Evolutionary conservation across 192 early-diverging fungal genomes (phyloP).

Genomic region (Mycoemilia scoparia): DNA sequence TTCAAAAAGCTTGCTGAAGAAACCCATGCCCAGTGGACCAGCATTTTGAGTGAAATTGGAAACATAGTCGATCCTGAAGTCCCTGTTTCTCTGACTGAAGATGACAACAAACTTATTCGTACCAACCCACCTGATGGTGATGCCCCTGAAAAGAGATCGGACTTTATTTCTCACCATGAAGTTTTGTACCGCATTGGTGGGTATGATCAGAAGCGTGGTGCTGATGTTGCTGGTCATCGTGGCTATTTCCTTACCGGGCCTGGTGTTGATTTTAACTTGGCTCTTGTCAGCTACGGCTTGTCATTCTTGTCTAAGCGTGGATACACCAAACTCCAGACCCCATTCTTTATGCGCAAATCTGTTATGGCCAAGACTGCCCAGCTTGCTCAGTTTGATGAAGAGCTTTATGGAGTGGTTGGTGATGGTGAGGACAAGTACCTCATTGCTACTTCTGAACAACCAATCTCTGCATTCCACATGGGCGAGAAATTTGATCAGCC

Average conservation of each 20-base stretch:
- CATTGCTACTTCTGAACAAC: conserved; percentile 97
- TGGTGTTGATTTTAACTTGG: conserved; percentile 93
- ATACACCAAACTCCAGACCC: conserved; percentile 90
- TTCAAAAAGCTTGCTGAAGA: conserved; percentile 36
- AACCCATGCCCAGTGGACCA: conserved; percentile 58
- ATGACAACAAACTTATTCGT: conserved; percentile 49
- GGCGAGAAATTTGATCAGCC: conserved; percentile 91
- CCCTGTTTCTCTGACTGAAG: conserved; percentile 70
- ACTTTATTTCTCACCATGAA: conserved; percentile 76
- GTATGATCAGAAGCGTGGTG: conserved; percentile 74
- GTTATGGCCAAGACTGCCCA: conserved; percentile 98
- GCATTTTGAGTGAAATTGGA: conserved; percentile 59
- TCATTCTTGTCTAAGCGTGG: conserved; percentile 64
- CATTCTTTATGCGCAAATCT: conserved; percentile 94
- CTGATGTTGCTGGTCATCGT: conserved; percentile 93
- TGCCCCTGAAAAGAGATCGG: conserved; percentile 37
- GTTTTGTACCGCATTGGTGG: conserved; percentile 78
- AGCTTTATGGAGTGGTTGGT: conserved; percentile 79
- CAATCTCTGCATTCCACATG: conserved; percentile 90
- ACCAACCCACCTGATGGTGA: conserved; percentile 36
- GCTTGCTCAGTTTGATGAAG: conserved; percentile 93
- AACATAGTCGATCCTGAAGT: conserved; percentile 92
- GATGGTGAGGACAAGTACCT: conserved; percentile 87
- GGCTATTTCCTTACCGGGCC: conserved; percentile 93
- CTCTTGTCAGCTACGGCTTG: conserved; percentile 89